A percentile compares a stretch with the other conserved stretches of the same genome.
Conservation (phyloP, 2,329 filamentous ascomycete genomes). For the Hawksworthiomyces lignivorus region DNA sequence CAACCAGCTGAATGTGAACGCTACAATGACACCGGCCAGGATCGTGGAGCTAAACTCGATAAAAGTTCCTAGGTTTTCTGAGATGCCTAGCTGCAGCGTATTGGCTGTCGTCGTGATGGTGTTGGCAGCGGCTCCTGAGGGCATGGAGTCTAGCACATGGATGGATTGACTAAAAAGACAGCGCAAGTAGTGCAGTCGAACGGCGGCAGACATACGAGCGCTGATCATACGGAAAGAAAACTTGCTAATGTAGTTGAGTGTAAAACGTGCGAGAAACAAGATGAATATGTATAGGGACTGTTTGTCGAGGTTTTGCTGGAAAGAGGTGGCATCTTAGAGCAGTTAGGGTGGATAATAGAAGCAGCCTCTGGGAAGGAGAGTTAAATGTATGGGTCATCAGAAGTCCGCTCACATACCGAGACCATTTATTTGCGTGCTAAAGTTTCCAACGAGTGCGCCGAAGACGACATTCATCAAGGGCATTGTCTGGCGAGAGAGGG, state of each 20-base stretch:
- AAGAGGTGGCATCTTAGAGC: conserved; percentile 30
- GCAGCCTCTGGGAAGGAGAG: no score
- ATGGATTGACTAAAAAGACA: conserved; percentile 58
- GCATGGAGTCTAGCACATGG: conserved; percentile 59
- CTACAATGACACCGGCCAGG: conserved; percentile 44
- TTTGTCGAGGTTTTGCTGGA: conserved; percentile 33
- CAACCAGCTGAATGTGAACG: conserved; percentile 50
- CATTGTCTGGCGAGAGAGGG: conserved; percentile 33
- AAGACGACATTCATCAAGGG: conserved; percentile 55
- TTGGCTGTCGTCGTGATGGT: conserved; percentile 60
- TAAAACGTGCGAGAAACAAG: conserved; percentile 60
- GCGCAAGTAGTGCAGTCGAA: conserved; percentile 57
- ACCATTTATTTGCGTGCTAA: conserved; percentile 37
- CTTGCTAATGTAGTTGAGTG: conserved; percentile 47
- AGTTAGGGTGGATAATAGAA: no score
- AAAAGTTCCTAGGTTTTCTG: conserved; percentile 53
- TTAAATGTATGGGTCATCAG: no score
- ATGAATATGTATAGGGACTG: conserved; percentile 60
- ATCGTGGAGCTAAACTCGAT: conserved; percentile 49
- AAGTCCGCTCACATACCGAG: no score
- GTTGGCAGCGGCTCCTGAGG: conserved; percentile 51
- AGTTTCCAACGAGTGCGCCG: conserved; percentile 42
- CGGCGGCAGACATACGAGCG: conserved; percentile 51
- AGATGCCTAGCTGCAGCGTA: conserved; percentile 56
- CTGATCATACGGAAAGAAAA: conserved; percentile 55